These are phyloP conservation scores for Trapa incisa DNA, from an alignment of 345 rosid species.

Conservation along the genomic window DNA sequence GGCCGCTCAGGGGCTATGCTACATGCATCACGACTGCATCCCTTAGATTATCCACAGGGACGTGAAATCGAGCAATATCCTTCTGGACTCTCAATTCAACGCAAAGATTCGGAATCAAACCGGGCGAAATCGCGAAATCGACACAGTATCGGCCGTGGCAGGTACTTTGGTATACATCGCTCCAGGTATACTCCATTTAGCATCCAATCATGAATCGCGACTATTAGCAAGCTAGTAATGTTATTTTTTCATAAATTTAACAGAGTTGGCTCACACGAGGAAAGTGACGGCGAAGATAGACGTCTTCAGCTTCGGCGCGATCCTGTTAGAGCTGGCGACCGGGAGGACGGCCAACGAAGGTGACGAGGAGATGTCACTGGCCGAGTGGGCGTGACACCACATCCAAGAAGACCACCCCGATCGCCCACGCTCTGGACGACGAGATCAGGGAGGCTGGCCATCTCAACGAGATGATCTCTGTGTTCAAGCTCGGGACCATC, in stretches of 20 bases:
- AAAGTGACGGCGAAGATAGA: conserved; percentile 49
- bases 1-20: conserved; percentile 52
- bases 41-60: conserved; percentile 55
- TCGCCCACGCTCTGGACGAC: no score
- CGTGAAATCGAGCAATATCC: conserved; percentile 54
- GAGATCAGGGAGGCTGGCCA: no score
- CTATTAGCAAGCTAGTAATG: no score
- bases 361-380: conserved; percentile 16
- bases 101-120: conserved; percentile 34
- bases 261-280: conserved; percentile 45
- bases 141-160: conserved; percentile 39
- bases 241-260: not conserved
- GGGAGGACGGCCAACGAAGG: conserved; percentile 38
- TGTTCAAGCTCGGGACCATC: no score
- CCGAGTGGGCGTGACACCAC: no score
- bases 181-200: conserved; percentile 27
- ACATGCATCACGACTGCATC: conserved; percentile 53
- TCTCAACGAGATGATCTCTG: no score
- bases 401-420: no score
- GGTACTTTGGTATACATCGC: conserved; percentile 61
- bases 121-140: conserved; percentile 19
- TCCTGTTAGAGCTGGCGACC: conserved; percentile 54
- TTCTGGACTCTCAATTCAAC: conserved; percentile 45
- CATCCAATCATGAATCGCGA: not conserved
- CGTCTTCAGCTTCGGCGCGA: conserved; percentile 58